These are phyloP conservation scores for Colletotrichum chlorophyti DNA, from an alignment of 2,329 filamentous ascomycete genomes.

Conservation along the genomic window DNA sequence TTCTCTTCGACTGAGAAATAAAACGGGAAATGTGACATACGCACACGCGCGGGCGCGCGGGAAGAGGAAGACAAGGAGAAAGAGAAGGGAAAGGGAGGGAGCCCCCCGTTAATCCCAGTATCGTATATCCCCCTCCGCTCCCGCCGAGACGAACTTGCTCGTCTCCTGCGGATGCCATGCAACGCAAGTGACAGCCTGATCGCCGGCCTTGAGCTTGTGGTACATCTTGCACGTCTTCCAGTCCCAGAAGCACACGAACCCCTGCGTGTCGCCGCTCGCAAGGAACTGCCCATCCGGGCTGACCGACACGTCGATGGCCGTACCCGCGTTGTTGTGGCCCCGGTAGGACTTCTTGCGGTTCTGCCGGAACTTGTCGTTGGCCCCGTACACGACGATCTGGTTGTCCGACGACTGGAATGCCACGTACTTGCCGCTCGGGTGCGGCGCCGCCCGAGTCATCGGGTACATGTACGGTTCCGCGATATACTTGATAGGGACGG, in stretches of 20 bases:
- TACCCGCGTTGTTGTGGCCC: conserved; percentile 94
- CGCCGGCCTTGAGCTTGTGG: conserved; percentile 89
- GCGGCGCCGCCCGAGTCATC: conserved; percentile 83
- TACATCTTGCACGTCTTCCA: conserved; percentile 99
- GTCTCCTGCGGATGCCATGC: conserved; percentile 99
- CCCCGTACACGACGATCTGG: conserved; percentile 94
- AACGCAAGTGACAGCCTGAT: conserved; percentile 82
- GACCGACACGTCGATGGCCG: conserved; percentile 87
- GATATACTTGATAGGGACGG: conserved; percentile 97
- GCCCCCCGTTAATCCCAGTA: conserved; percentile 79
- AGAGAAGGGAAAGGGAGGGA: no score
- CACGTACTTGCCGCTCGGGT: conserved; percentile 92
- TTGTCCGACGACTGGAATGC: conserved; percentile 92
- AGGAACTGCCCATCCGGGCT: conserved; percentile 93
- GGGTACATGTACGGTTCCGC: conserved; percentile 98
- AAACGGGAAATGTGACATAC: no score
- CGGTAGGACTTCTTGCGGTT: conserved; percentile 97
- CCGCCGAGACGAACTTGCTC: conserved; percentile 90
- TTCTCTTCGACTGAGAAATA: no score
- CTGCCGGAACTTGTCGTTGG: conserved; percentile 94
- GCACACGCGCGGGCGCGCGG: no score
- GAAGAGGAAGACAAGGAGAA: no score
- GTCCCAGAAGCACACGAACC: conserved; percentile 96
- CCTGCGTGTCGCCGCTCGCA: conserved; percentile 83
- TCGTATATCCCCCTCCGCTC: conserved; percentile 85